These are phyloP conservation scores for Takakia lepidozioides DNA, from an alignment of 225 moss, liverwort and hornwort genomes.

Conservation along the genomic window DNA sequence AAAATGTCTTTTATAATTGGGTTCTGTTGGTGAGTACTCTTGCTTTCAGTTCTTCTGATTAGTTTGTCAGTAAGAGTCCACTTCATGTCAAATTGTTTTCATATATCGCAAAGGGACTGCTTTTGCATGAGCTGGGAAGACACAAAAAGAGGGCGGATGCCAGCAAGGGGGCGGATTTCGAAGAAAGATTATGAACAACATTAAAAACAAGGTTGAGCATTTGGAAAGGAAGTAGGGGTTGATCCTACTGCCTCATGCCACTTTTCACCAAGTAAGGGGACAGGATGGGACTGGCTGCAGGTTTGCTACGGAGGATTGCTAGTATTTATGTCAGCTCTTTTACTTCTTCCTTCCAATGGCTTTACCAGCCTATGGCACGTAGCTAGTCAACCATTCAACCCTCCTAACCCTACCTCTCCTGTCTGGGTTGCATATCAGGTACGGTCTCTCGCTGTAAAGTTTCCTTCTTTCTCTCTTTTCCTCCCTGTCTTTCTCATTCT, in stretches of 20 bases:
- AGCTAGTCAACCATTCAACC: constrained; percentile 68
- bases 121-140: too few relatives aligned
- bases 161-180: too few relatives aligned
- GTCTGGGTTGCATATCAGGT: constrained; percentile 75
- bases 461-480: neutral
- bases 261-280: too few relatives aligned
- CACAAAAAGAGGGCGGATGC: too few relatives aligned
- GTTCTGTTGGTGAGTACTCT: constrained; percentile 41
- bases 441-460: neutral
- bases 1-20: constrained; percentile 52
- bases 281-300: constrained; percentile 21
- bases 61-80: too few relatives aligned
- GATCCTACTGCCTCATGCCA: too few relatives aligned
- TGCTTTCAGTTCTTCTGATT: too few relatives aligned
- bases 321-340: constrained; percentile 52
- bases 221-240: too few relatives aligned
- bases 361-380: constrained; percentile 79
- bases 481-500: neutral
- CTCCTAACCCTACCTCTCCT: constrained; percentile 37
- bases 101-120: too few relatives aligned
- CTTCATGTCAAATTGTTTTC: too few relatives aligned
- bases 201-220: too few relatives aligned
- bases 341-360: constrained; percentile 50
- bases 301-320: constrained; percentile 52
- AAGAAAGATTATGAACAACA: too few relatives aligned